Percentiles rank a stretch among this genome's conserved stretches.
phyloP scores from a whole-genome alignment of 129 eudicot species.

The Logfia minima region DNA sequence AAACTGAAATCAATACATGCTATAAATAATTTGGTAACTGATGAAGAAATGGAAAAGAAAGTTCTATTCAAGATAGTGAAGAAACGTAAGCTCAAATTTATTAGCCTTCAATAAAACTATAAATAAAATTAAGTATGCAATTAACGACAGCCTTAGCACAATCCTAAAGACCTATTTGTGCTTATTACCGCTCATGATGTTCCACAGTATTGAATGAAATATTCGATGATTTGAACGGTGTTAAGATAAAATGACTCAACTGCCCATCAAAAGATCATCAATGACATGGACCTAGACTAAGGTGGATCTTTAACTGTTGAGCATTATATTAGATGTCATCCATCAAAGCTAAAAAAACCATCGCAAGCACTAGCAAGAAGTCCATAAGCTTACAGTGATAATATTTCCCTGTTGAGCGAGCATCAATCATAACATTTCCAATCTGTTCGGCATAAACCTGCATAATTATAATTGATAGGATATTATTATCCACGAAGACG shows the following conservation, averaged over 20 bases:
- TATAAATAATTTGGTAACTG: not conserved
- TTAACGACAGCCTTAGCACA: not conserved
- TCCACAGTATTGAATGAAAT: not conserved
- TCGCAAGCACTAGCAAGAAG: not conserved
- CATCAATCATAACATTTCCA: constrained; percentile 98
- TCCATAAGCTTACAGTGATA: constrained; percentile 80
- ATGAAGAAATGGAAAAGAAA: not conserved
- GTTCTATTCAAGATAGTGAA: not conserved
- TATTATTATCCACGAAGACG: not conserved
- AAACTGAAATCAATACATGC: not conserved
- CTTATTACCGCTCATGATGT: not conserved
- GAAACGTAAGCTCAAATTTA: not conserved
- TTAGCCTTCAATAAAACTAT: not conserved
- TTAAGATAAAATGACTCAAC: not conserved
- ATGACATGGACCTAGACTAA: not conserved
- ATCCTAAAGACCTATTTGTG: not conserved
- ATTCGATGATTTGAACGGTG: not conserved
- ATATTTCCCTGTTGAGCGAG: constrained; percentile 97
- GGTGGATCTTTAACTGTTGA: not conserved
- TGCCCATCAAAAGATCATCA: not conserved
- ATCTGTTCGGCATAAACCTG: constrained; percentile 99
- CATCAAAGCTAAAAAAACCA: not conserved
- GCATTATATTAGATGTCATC: not conserved
- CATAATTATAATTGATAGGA: not conserved
- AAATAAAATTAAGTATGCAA: not conserved